These are phyloP conservation scores for Sherardia arvensis DNA, from an alignment of 257 asterid genomes.

Conservation along the genomic window DNA sequence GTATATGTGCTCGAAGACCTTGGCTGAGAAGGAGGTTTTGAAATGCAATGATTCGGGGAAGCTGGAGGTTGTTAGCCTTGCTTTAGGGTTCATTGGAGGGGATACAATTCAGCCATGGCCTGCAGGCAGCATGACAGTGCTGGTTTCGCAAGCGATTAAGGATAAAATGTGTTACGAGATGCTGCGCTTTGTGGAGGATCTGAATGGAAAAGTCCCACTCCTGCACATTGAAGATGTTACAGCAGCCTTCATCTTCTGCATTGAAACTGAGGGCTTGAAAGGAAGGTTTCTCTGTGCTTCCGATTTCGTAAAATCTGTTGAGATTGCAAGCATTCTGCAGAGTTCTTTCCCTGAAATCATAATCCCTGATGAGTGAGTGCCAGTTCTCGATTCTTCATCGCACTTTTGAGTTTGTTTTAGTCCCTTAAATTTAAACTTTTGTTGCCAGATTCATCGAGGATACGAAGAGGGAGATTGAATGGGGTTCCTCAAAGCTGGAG, in stretches of 20 bases:
- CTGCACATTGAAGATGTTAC: slow-evolving; percentile 37
- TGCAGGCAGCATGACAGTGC: slow-evolving; percentile 15
- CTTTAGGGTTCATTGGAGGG: slow-evolving; percentile 58
- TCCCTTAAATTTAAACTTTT: too few species aligned
- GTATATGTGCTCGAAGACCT: slow-evolving; percentile 39
- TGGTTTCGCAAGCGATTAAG: slow-evolving; percentile 21
- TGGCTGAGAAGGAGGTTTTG: slow-evolving; percentile 43
- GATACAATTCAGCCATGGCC: slow-evolving; percentile 24
- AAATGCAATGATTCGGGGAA: slow-evolving; percentile 29
- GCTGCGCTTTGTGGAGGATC: slow-evolving; percentile 44
- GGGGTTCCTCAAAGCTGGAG: slow-evolving; percentile 44
- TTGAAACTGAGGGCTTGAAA: slow-evolving; percentile 21
- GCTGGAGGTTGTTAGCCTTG: slow-evolving; percentile 44
- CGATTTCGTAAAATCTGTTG: slow-evolving; percentile 29
- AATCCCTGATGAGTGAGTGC: slow-evolving; percentile 8
- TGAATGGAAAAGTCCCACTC: slow-evolving; percentile 40
- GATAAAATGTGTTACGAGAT: slow-evolving; percentile 7
- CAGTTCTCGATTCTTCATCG: neutral
- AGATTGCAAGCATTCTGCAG: slow-evolving; percentile 29
- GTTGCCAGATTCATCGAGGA: slow-evolving; percentile 37
- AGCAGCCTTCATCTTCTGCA: slow-evolving; percentile 43
- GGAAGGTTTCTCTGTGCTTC: slow-evolving; percentile 50
- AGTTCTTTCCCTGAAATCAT: slow-evolving; percentile 14
- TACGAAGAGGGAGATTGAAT: slow-evolving; percentile 30
- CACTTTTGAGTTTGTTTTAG: neutral